Conservation (phyloP, 78 protist genomes). For the Pelomyxa schiedti region DNA sequence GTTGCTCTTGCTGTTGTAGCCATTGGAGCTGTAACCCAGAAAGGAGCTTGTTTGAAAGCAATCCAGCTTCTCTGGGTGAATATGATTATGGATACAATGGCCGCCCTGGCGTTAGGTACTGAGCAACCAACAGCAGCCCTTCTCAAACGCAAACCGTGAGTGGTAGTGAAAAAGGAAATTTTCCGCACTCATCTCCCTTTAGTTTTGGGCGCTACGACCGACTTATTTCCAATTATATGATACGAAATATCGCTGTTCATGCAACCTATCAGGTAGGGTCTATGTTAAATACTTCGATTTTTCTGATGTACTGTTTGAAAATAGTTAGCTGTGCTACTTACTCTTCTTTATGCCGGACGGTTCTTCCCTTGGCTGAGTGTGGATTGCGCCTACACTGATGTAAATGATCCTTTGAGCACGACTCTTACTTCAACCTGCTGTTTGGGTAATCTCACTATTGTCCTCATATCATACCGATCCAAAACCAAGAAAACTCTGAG, state of each 20-base stretch:
- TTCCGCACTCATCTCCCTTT: no score
- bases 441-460: no score
- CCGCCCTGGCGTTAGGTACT: conserved; percentile 97
- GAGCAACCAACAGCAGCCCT: conserved; percentile 79
- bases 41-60: conserved; percentile 72
- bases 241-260: conserved; percentile 36
- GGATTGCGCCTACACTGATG: not conserved
- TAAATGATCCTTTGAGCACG: no score
- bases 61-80: conserved; percentile 95
- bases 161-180: no score
- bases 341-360: conserved; percentile 20
- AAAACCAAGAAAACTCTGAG: no score
- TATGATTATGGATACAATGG: conserved; percentile 99
- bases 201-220: not conserved
- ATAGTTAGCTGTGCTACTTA: conserved; percentile 11
- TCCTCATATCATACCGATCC: no score
- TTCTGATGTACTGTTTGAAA: no score
- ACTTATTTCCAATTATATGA: conserved; percentile 45
- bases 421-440: no score
- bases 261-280: conserved; percentile 50
- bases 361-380: not conserved
- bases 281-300: no score
- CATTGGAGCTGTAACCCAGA: conserved; percentile 49
- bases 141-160: conserved; percentile 54
- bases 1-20: conserved; percentile 76